Percentiles rank a stretch among this genome's conserved stretches.
Conservation (phyloP, 2,329 filamentous ascomycete species). For the Epichloe uncinata region DNA sequence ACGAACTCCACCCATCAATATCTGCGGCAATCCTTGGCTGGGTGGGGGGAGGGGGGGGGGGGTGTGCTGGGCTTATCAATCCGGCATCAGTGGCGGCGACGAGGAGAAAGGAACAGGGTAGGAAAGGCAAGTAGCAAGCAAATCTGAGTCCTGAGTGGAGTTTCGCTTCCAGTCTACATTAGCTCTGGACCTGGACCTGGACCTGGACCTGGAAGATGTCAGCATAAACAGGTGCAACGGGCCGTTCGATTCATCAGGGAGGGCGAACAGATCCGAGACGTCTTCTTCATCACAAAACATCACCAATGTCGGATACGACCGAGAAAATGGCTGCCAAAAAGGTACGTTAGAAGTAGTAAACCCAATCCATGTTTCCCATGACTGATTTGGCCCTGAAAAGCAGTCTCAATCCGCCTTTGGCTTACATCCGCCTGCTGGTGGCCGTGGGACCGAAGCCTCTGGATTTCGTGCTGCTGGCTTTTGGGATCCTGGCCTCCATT, state of each 20-base stretch:
- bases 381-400: neutral
- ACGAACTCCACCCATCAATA: no score
- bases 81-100: no score
- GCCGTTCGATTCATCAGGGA: neutral
- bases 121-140: neutral
- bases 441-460: neutral
- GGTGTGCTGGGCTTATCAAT: no score
- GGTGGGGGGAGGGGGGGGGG: no score
- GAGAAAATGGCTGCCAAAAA: neutral
- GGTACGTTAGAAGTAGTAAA: neutral
- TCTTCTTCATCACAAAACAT: neutral
- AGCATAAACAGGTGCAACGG: neutral
- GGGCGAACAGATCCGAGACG: neutral
- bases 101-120: no score
- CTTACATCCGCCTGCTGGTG: neutral
- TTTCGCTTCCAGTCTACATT: neutral
- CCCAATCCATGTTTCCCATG: neutral
- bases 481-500: neutral
- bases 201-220: neutral
- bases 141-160: neutral
- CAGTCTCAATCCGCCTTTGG: neutral
- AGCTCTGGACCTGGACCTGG: neutral
- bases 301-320: neutral
- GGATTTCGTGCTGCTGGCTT: neutral
- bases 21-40: no score